Evolutionary conservation across 352 stramenopile genomes (phyloP).

Genomic region (Lagenidium giganteum): DNA sequence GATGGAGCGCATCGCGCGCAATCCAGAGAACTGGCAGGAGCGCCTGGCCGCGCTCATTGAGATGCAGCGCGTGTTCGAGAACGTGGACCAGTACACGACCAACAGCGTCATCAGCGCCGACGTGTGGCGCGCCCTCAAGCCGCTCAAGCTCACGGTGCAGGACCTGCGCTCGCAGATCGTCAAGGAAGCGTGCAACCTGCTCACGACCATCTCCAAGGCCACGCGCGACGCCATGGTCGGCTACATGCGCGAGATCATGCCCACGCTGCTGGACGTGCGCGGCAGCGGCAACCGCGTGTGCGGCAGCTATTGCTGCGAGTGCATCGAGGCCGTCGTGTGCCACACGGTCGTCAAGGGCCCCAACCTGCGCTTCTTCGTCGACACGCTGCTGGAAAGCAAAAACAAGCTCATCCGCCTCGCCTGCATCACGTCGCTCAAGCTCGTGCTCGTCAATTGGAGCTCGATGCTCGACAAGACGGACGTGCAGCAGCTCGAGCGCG

Average conservation of each 20-base stretch:
- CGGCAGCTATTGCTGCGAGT: slow-evolving; percentile 73
- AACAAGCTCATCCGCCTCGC: slow-evolving; percentile 77
- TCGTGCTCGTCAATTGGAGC: slow-evolving; percentile 57
- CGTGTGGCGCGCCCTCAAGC: slow-evolving; percentile 68
- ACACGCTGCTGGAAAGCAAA: slow-evolving; percentile 72
- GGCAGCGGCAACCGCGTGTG: slow-evolving; percentile 83
- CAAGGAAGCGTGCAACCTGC: slow-evolving; percentile 70
- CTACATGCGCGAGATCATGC: slow-evolving; percentile 68
- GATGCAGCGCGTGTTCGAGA: slow-evolving; percentile 67
- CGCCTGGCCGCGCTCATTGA: slow-evolving; percentile 52
- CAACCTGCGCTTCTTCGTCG: slow-evolving; percentile 68
- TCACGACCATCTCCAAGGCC: slow-evolving; percentile 53
- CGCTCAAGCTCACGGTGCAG: slow-evolving; percentile 66
- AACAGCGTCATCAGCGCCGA: slow-evolving; percentile 37
- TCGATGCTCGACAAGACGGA: slow-evolving; percentile 72
- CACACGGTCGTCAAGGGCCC: slow-evolving; percentile 70
- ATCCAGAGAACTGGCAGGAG: slow-evolving; percentile 82
- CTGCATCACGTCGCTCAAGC: slow-evolving; percentile 62
- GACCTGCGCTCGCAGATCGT: slow-evolving; percentile 84
- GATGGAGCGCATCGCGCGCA: slow-evolving; percentile 75
- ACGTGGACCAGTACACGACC: slow-evolving; percentile 32
- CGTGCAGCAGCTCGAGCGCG: slow-evolving; percentile 78
- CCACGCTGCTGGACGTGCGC: slow-evolving; percentile 70
- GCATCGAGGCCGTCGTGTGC: slow-evolving; percentile 56
- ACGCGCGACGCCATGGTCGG: slow-evolving; percentile 76